Evolutionary conservation across 257 asterid genomes (phyloP), one percentile per base, ranked within the genome.

Genomic region (Petrea volubilis): DNA sequence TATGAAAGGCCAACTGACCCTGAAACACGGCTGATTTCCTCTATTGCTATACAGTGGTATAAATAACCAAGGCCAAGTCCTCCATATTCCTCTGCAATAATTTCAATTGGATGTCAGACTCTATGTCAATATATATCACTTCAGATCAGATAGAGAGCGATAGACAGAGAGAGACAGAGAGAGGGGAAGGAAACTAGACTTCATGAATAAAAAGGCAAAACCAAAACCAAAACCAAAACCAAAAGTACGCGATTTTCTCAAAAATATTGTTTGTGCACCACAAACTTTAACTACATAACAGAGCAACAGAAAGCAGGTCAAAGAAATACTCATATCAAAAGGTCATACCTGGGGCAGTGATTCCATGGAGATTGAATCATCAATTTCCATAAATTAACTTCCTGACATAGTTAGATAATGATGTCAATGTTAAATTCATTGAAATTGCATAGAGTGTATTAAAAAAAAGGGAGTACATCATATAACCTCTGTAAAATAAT

Each of bases 11-110:
- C 99, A 83, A 95, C 99, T 27, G 99, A 87, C 8, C 97, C 99
- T 11, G 98, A 95, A 75, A 98, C 99, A 56, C 96, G 91, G 77
- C 99, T 95, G 55, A 95, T 80, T 86, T 95, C 99, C 82, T 95
- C 99, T 94, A 95, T 79, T 73, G 99, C 98, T 74, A 95, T 85
- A 81, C 99, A 95, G 83, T 95, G 99, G 78, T 95, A 94, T 72
- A 95, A 72, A 80, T 95, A 95, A 68, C 99, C 99, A 52, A 95
- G 97, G 79, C 99, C 98, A 64, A 95, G 97, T 52, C 99, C 99
- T 74, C 99, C 99, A 79, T 90, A 92, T 81, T 92, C 94, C 91
- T 85, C 99, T 92, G 80, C 71, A 71, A 51, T 72, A 68, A 55
- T 50, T 58, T 44, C 60, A 78, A 61, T 55, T 29, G 68, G 33